These are phyloP conservation scores for Cladophialophora psammophila DNA, from an alignment of 2,329 filamentous ascomycete species.

Conservation along the genomic window DNA sequence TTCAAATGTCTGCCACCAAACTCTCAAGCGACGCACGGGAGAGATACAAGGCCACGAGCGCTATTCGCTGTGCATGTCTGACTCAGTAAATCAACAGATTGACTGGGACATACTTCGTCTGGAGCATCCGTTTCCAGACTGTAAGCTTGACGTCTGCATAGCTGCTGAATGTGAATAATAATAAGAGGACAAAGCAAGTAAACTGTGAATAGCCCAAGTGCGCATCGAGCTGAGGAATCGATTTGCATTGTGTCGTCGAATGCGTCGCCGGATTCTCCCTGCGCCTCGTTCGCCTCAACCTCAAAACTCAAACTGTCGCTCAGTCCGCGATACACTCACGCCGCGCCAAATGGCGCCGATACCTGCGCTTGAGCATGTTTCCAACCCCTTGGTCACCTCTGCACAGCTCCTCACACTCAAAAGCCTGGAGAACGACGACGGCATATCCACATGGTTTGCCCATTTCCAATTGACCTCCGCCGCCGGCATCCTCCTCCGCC, in stretches of 20 bases:
- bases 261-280: not conserved
- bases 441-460: constrained; percentile 54
- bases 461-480: constrained; percentile 55
- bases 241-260: not conserved
- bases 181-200: too few species aligned
- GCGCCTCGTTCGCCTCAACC: not conserved
- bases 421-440: constrained; percentile 45
- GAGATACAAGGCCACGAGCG: too few species aligned
- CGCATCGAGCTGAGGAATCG: not conserved
- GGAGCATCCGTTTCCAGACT: too few species aligned
- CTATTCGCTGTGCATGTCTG: too few species aligned
- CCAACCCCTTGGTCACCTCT: constrained; percentile 55
- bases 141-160: too few species aligned
- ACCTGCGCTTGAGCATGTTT: constrained; percentile 34
- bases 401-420: constrained; percentile 50
- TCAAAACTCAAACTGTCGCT: not conserved
- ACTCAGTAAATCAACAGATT: too few species aligned
- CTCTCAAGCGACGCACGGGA: too few species aligned
- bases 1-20: too few species aligned
- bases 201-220: too few species aligned
- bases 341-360: constrained; percentile 28
- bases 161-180: too few species aligned
- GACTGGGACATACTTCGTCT: too few species aligned
- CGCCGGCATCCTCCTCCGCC: constrained; percentile 72
- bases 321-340: not conserved